phyloP scores from a whole-genome alignment of 2,329 filamentous ascomycete species.

The Conoideocrella luteorostrata region DNA sequence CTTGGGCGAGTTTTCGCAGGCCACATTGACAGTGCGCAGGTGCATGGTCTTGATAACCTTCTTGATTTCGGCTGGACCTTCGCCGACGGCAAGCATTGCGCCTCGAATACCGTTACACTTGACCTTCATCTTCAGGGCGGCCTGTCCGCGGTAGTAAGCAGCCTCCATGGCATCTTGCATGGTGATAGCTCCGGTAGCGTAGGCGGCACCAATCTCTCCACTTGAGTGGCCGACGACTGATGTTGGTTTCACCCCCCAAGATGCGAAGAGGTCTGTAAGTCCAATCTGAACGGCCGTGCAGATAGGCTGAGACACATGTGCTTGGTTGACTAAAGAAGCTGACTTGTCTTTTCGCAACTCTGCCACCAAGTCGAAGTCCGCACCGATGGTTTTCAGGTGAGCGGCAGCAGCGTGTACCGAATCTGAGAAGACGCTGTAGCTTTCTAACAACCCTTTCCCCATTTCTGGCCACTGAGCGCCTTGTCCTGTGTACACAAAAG shows the following conservation, averaged over 20 bases:
- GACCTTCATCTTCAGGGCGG: slow-evolving; percentile 35
- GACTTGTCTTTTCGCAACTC: slow-evolving; percentile 29
- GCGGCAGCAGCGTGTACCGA: slow-evolving; percentile 25
- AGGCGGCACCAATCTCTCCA: slow-evolving; percentile 44
- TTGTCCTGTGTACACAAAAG: slow-evolving; percentile 34
- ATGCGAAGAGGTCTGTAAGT: slow-evolving; percentile 35
- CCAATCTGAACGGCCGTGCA: slow-evolving; percentile 43
- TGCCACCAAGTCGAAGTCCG: slow-evolving; percentile 28
- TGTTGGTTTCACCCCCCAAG: slow-evolving; percentile 33
- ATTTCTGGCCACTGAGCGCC: slow-evolving; percentile 33
- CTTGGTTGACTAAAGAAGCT: slow-evolving; percentile 26
- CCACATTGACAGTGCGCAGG: slow-evolving; percentile 19
- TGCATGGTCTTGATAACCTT: slow-evolving; percentile 25
- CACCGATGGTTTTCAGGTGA: slow-evolving; percentile 25
- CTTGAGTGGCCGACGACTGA: slow-evolving; percentile 39
- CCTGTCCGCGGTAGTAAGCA: slow-evolving; percentile 43
- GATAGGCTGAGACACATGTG: slow-evolving; percentile 36
- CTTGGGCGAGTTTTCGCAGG: slow-evolving; percentile 46
- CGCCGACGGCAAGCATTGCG: slow-evolving; percentile 50
- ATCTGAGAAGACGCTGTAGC: slow-evolving; percentile 28
- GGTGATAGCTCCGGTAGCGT: slow-evolving; percentile 35
- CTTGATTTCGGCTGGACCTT: slow-evolving; percentile 35
- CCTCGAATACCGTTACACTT: slow-evolving; percentile 36
- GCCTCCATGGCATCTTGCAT: slow-evolving; percentile 39
- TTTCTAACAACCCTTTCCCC: slow-evolving; percentile 29